Conservation (phyloP, 1,284 basidiomycete species). For the Cryptococcus sp. region DNA sequence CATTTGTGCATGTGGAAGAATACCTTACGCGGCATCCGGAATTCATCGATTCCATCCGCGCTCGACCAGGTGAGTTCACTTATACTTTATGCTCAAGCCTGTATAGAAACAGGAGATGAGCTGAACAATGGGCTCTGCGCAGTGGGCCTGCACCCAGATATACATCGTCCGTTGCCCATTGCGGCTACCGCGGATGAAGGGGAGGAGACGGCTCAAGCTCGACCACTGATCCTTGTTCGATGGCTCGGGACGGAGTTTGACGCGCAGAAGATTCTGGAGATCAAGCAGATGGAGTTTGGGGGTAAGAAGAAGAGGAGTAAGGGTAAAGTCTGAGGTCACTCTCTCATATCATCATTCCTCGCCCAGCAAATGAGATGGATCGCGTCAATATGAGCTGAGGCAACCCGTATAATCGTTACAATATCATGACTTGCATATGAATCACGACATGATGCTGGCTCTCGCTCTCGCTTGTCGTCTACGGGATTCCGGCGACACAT, state of each 20-base stretch:
- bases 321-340: constrained; percentile 14
- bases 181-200: constrained; percentile 10
- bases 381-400: neutral
- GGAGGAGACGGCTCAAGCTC: constrained; percentile 17
- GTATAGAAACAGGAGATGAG: neutral
- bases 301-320: constrained; percentile 47
- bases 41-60: constrained; percentile 43
- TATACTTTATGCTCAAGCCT: neutral
- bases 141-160: constrained; percentile 49
- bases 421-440: too few species aligned
- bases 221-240: constrained; percentile 47
- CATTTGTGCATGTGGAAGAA: constrained; percentile 52
- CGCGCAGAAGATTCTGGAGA: constrained; percentile 45
- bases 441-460: too few species aligned
- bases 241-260: constrained; percentile 52
- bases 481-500: too few species aligned
- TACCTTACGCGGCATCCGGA: constrained; percentile 52
- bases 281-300: constrained; percentile 53
- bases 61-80: constrained; percentile 35
- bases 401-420: too few species aligned
- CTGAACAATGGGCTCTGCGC: neutral
- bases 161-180: constrained; percentile 26
- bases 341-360: too few species aligned
- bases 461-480: too few species aligned
- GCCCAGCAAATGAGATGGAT: constrained; percentile 3